phyloP scores from a whole-genome alignment of 2,329 filamentous ascomycete species.

The Neofusicoccum kwambonambiense region DNA sequence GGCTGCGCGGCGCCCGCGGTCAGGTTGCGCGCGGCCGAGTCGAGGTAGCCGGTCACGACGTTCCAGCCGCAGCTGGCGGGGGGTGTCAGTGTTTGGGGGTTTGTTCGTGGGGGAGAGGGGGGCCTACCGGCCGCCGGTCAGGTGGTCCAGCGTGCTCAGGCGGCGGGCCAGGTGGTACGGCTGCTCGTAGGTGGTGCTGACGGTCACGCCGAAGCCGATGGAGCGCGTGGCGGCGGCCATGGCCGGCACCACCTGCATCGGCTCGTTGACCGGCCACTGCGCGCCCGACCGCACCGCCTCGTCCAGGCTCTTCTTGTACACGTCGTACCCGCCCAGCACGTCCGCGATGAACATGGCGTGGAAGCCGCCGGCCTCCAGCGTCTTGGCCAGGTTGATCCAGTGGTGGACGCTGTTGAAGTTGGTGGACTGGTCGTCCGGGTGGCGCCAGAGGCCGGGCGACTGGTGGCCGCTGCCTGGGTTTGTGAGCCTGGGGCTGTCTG shows the following conservation, averaged over 20 bases:
- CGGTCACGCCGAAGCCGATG: constrained; percentile 68
- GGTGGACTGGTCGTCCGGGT: constrained; percentile 53
- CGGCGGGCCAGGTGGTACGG: constrained; percentile 65
- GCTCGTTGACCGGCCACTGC: constrained; percentile 72
- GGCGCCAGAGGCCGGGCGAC: constrained; percentile 60
- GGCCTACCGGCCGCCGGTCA: constrained; percentile 57
- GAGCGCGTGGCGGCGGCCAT: constrained; percentile 68
- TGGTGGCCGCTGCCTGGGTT: constrained; percentile 19
- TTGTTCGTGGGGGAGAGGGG: not conserved
- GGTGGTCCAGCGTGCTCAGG: constrained; percentile 66
- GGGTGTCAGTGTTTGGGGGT: not conserved
- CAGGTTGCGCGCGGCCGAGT: constrained; percentile 64
- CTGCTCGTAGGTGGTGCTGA: constrained; percentile 67
- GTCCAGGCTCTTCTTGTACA: constrained; percentile 61
- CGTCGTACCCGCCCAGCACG: constrained; percentile 64
- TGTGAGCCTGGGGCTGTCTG: not conserved
- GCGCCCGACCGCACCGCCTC: constrained; percentile 62
- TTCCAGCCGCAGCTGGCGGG: constrained; percentile 29
- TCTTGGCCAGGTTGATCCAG: constrained; percentile 39
- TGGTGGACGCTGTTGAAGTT: constrained; percentile 48
- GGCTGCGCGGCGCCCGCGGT: constrained; percentile 54
- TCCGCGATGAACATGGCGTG: constrained; percentile 44
- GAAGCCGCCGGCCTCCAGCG: constrained; percentile 40
- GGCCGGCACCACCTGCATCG: constrained; percentile 60
- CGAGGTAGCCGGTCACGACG: constrained; percentile 67